phyloP scores from a whole-genome alignment of 2,329 filamentous ascomycete species.

The Pyrenophora tritici-repentis region DNA sequence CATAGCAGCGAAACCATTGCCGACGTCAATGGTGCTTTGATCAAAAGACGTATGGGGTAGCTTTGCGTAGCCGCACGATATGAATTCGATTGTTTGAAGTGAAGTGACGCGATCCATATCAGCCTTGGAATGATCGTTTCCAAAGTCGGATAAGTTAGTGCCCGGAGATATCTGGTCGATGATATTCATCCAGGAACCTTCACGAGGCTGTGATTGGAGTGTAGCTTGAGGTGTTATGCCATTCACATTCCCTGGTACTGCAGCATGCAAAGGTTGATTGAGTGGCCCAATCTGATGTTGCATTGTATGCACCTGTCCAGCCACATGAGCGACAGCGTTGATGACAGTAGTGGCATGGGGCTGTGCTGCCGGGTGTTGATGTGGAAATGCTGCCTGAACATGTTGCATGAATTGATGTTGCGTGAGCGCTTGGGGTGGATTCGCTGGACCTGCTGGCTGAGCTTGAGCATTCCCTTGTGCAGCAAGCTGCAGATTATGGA shows the following conservation, averaged over 20 bases:
- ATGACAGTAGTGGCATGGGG: constrained; percentile 10
- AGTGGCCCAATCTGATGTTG: constrained; percentile 6
- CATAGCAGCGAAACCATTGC: constrained; percentile 6
- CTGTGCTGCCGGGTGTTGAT: neutral
- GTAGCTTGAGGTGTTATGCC: constrained; percentile 26
- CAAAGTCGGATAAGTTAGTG: constrained; percentile 50
- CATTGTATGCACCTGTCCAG: constrained; percentile 12
- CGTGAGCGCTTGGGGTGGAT: neutral
- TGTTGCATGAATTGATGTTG: constrained; percentile 8
- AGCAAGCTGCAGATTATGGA: constrained; percentile 4
- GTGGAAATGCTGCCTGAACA: neutral
- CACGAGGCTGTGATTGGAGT: constrained; percentile 44
- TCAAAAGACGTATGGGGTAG: constrained; percentile 45
- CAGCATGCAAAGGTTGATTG: constrained; percentile 5
- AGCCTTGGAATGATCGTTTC: constrained; percentile 43
- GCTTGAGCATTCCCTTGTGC: neutral
- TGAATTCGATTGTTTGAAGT: constrained; percentile 56
- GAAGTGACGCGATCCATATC: constrained; percentile 34
- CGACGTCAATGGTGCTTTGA: constrained; percentile 41
- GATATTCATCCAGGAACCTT: constrained; percentile 57
- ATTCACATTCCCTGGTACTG: constrained; percentile 10
- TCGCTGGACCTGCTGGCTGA: constrained; percentile 1
- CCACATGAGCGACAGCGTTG: constrained; percentile 1
- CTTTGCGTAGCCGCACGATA: constrained; percentile 65
- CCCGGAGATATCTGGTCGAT: constrained; percentile 59